Evolutionary conservation across 257 asterid species (phyloP), one percentile per base, ranked within the genome.

Genomic region (Asclepias syriaca): DNA sequence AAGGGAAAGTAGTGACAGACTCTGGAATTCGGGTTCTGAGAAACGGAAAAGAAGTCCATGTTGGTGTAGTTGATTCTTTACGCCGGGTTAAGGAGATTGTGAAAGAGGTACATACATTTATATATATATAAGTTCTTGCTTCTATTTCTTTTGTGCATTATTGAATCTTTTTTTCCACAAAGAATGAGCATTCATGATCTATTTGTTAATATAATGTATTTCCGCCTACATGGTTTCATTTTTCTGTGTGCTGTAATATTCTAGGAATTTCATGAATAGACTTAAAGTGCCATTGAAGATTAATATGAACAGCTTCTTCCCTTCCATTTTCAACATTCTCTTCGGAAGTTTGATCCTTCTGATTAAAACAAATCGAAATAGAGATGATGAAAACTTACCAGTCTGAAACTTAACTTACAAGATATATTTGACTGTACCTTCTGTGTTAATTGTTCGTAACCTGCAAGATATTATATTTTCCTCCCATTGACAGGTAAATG

Each of bases 41-140:
- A 74, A 90, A 84, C 75, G 86, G 96, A 77, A 90, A 86, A 85
- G 86, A 79, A 81, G 89, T 95, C 75, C 83, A 83, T 79, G 96
- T 85, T 54, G 98, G 98, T 27, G 84, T 70, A 74, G 84, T 95
- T 74, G 85, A 86, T 84, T 95, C 99, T 71, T 80, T 95, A 43
- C 87, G 80, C 73, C 84, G 99, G 57, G 98, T 95, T 67, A 95
- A 90, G 85, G 99, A 95, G 85, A 66, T 82, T 60, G 97, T 95
- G 77, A 95, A 95, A 82, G 99, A 95, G 98, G 99, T 92, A 78
- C 70, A 29, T 29, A 29, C 34, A 29, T 29, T 0, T 24, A 24
- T 24, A 24, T 24, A 24, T 45, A 1, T 18, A 14, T 4, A 50
- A 16, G 13, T 68, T n/a, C 59, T 3, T 11, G 22, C 58, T 27